Evolutionary conservation across 352 stramenopile genomes (phyloP), one percentile per base, ranked within the genome.

Genomic region (Pythium inflatum): DNA sequence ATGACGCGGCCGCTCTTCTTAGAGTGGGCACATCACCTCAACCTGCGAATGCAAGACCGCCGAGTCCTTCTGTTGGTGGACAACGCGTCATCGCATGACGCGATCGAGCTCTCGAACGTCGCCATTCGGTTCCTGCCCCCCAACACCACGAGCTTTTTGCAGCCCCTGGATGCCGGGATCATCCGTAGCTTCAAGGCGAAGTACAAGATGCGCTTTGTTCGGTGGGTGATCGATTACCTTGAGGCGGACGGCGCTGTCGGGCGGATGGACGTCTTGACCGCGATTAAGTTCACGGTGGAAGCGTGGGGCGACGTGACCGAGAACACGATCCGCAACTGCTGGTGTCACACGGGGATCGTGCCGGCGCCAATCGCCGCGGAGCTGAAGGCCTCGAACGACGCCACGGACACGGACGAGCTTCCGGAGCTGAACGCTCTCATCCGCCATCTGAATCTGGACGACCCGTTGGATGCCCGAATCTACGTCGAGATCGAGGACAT

Each of bases 31-130:
- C 33, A 36, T 36, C 22, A 24, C 18, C 36, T 36, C 2, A 74
- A 74, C 36, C 67, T 64, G 9, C 34, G 49, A 22, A 68, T 60
- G 31, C 66, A 68, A 28, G 49, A 68, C 12, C 57, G 58, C 18
- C 57, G 41, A 4, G 58, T 62, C 11, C 50, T 69, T 41, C 65
- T 73, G 18, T 25, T 68, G 3, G 20, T 65, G 5, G 66, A 73
- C n/a, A 65, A 56, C 13, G 66, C 57, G 11, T 43, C 50, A 41
- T 68, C 56, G 31, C 27, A 46, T n/a, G 57, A 59, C 33, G 66
- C 33, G 34, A 79, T 75, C 24, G 40, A 66, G 40, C 66, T 66
- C 28, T 62, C 38, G 48, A 62, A 68, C 22, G 51, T 50, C 2
- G 38, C 57, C 3, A 43, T 73, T 43, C 18, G 30, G 8, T 58